Evolutionary conservation across 306 rosid genomes (phyloP).

Genomic region (Crotalaria pallida): DNA sequence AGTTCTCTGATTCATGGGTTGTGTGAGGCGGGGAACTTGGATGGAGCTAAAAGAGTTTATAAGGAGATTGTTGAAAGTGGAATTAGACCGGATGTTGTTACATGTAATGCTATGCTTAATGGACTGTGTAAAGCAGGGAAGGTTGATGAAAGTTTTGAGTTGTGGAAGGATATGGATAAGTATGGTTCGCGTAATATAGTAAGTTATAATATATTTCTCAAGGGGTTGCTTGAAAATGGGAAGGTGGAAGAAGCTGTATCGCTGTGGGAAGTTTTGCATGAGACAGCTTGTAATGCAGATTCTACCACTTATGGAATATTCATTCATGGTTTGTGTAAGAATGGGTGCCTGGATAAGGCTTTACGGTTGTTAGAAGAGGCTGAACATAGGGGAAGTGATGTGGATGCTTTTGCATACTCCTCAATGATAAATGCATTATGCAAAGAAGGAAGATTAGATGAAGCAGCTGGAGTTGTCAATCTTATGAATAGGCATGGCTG

Average conservation of each 20-base stretch:
- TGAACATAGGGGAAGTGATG: slow-evolving; percentile 34
- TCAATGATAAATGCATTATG: slow-evolving; percentile 56
- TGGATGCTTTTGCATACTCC: slow-evolving; percentile 68
- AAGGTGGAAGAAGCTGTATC: slow-evolving; percentile 41
- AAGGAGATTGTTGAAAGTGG: slow-evolving; percentile 55
- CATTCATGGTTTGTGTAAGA: slow-evolving; percentile 75
- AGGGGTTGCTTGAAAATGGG: slow-evolving; percentile 62
- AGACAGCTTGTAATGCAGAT: slow-evolving; percentile 39
- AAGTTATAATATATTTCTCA: slow-evolving; percentile 68
- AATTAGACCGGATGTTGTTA: slow-evolving; percentile 50
- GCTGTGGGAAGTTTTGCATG: slow-evolving; percentile 48
- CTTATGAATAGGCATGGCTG: slow-evolving; percentile 48
- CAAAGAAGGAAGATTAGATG: slow-evolving; percentile 67
- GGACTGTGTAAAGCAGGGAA: slow-evolving; percentile 54
- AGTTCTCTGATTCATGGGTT: slow-evolving; percentile 77
- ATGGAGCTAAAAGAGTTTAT: slow-evolving; percentile 55
- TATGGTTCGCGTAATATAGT: slow-evolving; percentile 42
- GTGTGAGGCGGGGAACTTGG: slow-evolving; percentile 57
- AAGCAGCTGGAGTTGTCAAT: slow-evolving; percentile 43
- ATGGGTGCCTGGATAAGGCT: slow-evolving; percentile 66
- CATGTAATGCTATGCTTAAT: slow-evolving; percentile 63
- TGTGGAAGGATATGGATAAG: slow-evolving; percentile 60
- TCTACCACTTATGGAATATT: slow-evolving; percentile 60
- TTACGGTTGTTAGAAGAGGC: slow-evolving; percentile 53
- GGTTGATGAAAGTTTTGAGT: slow-evolving; percentile 34